Evolutionary conservation across 352 stramenopile species (phyloP), one percentile per base, ranked within the genome.

Genomic region (Phytophthora capsici): DNA sequence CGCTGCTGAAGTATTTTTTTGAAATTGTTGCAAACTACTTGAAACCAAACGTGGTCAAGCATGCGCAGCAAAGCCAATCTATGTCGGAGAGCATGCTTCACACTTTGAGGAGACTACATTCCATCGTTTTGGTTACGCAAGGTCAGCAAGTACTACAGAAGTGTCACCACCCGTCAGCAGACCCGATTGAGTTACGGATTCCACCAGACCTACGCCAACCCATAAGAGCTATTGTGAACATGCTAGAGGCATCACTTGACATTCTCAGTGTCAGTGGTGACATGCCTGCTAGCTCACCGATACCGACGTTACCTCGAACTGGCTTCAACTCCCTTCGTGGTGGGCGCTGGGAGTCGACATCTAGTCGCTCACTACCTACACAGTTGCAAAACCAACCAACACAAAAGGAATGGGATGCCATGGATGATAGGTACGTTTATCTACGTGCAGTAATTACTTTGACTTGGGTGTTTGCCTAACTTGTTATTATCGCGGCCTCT

Each of bases 61-160:
- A 76, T 46, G 48, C 73, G 0, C 78, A 80, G 5, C 52, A 76
- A 19, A 73, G 58, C n/a, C 58, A 70, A 20, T 71, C 56, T 4
- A 75, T 81, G 44, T 69, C 78, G 5, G 66, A 75, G 5, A 73
- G 51, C 8, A 58, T 78, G 26, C 28, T 84, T 13, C 64, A 71
- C 28, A 62, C 79, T 19, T 48, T 93, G 40, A 70, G 71, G 36
- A 74, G 66, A 13, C 72, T 93, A 22, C 70, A 93, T 41, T 69
- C 73, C 10, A 67, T 93, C n/a, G 87, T 93, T 46, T 34, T 94
- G 16, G 44, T 91, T n/a, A 63, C 88, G 4, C 84, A 94, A 81
- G 83, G 77, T 4, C 62, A 55, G 8, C 16, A 67, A 7, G 62
- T 63, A 16, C 34, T 94, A 2, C 19, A 46, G 16, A 52, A 38